A percentile compares a stretch with the other conserved stretches of the same genome.
Evolutionary conservation across 495 filamentous ascomycete genomes (phyloP).

Genomic region (Friedmanniomyces simplex): DNA sequence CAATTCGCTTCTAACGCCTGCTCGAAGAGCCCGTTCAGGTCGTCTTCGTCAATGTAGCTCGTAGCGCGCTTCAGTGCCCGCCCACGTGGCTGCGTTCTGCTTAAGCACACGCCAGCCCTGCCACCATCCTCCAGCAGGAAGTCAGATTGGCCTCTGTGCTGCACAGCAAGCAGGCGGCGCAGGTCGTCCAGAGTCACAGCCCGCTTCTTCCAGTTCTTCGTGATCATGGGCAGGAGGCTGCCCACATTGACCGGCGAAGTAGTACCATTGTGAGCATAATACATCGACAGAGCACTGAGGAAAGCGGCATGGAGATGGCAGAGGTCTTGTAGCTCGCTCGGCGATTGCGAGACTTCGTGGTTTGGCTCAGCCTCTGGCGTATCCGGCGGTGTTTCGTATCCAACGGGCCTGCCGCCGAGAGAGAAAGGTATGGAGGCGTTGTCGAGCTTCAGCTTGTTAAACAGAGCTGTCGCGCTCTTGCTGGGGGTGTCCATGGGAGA

Average conservation of each 20-base stretch:
- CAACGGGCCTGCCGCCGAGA: neutral
- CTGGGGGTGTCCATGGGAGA: slow-evolving; percentile 13
- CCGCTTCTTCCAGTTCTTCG: slow-evolving; percentile 51
- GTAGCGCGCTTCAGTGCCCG: slow-evolving; percentile 34
- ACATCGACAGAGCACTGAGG: slow-evolving; percentile 46
- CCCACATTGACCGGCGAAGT: slow-evolving; percentile 48
- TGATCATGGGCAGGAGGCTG: slow-evolving; percentile 43
- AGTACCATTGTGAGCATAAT: slow-evolving; percentile 55
- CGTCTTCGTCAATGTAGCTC: slow-evolving; percentile 44
- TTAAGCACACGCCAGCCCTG: slow-evolving; percentile 39
- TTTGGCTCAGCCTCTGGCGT: slow-evolving; percentile 2
- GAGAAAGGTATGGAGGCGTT: slow-evolving; percentile 10
- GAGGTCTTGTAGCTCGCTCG: slow-evolving; percentile 45
- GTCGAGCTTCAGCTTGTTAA: slow-evolving; percentile 10
- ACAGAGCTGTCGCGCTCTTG: slow-evolving; percentile 13
- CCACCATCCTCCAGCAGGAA: slow-evolving; percentile 53
- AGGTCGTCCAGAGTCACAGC: slow-evolving; percentile 50
- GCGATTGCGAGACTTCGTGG: slow-evolving; percentile 26
- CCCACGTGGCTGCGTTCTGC: slow-evolving; percentile 28
- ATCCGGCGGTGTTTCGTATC: slow-evolving; percentile 6
- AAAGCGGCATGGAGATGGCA: slow-evolving; percentile 47
- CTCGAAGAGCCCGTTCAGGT: slow-evolving; percentile 44
- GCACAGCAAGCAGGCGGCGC: slow-evolving; percentile 14
- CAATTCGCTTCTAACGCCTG: slow-evolving; percentile 40
- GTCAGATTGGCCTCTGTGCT: neutral